Conservation (phyloP, 2,329 filamentous ascomycete species). For the Graphium sp. region DNA sequence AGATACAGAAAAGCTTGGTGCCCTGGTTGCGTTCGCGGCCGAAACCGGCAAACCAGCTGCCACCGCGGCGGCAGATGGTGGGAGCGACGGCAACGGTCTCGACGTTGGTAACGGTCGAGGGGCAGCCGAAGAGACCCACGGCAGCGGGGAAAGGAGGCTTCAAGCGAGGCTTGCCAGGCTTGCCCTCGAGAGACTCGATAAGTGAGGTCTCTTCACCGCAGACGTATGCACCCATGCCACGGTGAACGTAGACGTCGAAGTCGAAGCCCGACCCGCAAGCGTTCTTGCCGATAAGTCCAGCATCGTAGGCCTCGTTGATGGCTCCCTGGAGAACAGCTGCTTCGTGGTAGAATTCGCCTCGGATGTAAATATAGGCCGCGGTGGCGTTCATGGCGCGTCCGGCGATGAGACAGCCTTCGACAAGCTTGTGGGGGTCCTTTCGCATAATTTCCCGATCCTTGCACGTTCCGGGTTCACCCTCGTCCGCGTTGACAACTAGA, state of each 20-base stretch:
- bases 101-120: conserved; percentile 94
- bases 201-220: conserved; percentile 97
- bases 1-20: conserved; percentile 97
- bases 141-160: conserved; percentile 98
- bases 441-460: conserved; percentile 99
- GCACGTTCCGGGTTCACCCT: conserved; percentile 97
- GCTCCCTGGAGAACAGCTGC: conserved; percentile 84
- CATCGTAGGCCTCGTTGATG: conserved; percentile 94
- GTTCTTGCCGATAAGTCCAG: conserved; percentile 93
- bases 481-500: conserved; percentile 94
- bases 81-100: conserved; percentile 92
- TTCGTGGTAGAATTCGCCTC: conserved; percentile 95
- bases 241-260: conserved; percentile 93
- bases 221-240: conserved; percentile 92
- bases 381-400: conserved; percentile 98
- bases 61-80: conserved; percentile 86
- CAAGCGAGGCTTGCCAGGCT: conserved; percentile 93
- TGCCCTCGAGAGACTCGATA: conserved; percentile 96
- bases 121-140: conserved; percentile 94
- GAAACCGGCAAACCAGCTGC: conserved; percentile 82
- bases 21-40: conserved; percentile 92
- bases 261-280: conserved; percentile 94
- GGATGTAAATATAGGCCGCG: conserved; percentile 98
- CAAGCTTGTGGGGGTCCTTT: conserved; percentile 97
- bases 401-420: conserved; percentile 91